Percentiles rank a stretch among this genome's conserved stretches.
Conservation (phyloP, 1,284 basidiomycete genomes). For the Irpex lacteus region DNA sequence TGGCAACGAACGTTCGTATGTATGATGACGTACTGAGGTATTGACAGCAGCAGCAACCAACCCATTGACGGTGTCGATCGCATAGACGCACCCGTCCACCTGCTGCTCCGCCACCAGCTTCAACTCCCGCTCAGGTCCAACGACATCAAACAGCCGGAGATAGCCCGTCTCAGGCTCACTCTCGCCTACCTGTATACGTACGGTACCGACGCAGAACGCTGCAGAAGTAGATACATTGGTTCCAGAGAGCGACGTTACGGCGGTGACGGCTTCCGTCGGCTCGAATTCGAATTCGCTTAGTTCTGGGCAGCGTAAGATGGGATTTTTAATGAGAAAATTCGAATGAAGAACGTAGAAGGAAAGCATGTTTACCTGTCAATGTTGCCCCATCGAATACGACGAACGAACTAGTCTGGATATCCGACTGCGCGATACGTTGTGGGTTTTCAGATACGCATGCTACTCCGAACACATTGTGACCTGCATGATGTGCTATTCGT, state of each 20-base stretch:
- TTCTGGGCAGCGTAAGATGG: no score
- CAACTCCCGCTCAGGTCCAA: conserved; percentile 26
- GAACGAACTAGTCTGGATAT: conserved; percentile 53
- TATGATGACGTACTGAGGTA: conserved; percentile 56
- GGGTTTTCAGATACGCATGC: conserved; percentile 55
- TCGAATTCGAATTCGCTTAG: conserved; percentile 52
- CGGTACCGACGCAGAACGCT: conserved; percentile 57
- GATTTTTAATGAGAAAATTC: no score
- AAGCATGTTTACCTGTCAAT: conserved; percentile 69
- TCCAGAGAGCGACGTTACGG: conserved; percentile 40
- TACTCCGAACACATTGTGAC: conserved; percentile 60
- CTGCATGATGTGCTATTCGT: conserved; percentile 57
- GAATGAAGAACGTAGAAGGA: no score
- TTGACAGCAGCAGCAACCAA: conserved; percentile 71
- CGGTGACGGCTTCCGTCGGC: conserved; percentile 56
- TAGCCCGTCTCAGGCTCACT: conserved; percentile 59
- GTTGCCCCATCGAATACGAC: conserved; percentile 65
- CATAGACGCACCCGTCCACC: conserved; percentile 62
- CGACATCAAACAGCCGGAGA: conserved; percentile 46
- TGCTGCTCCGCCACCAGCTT: conserved; percentile 23
- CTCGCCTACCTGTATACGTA: conserved; percentile 46
- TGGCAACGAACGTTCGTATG: background rate
- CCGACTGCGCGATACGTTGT: conserved; percentile 50
- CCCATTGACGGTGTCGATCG: conserved; percentile 44
- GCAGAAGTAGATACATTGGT: conserved; percentile 25